Conservation (phyloP, 2,329 filamentous ascomycete genomes). For the Colletotrichum melonis region DNA sequence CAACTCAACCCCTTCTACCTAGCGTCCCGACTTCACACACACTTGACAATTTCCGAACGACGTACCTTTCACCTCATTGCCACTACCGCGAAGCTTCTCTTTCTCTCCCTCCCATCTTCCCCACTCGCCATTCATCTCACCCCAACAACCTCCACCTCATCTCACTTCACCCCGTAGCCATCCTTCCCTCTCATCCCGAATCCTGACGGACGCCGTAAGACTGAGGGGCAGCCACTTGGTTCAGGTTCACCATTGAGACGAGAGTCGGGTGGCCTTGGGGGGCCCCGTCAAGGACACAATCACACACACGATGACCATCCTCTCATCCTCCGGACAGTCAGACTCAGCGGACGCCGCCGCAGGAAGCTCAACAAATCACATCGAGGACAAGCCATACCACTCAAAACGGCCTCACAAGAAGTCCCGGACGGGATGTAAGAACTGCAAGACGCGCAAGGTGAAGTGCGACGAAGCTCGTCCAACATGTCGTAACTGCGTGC, state of each 20-base stretch:
- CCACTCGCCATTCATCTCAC: background rate
- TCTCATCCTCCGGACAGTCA: slow-evolving; percentile 20
- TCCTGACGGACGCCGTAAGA: background rate
- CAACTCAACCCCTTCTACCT: background rate
- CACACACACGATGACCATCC: slow-evolving; percentile 16
- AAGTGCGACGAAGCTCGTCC: slow-evolving; percentile 66
- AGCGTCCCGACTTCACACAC: slow-evolving; percentile 15
- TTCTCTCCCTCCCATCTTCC: background rate
- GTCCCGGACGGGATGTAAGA: slow-evolving; percentile 63
- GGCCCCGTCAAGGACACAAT: slow-evolving; percentile 5
- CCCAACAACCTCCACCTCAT: background rate
- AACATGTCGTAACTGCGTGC: slow-evolving; percentile 59
- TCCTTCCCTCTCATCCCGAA: background rate
- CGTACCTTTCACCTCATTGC: background rate
- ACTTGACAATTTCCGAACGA: background rate
- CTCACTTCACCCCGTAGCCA: background rate
- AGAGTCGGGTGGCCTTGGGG: background rate
- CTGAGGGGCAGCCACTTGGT: background rate
- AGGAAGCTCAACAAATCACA: background rate
- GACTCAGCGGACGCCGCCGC: background rate
- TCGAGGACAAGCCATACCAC: slow-evolving; percentile 46
- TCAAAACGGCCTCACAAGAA: slow-evolving; percentile 67
- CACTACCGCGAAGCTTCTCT: background rate
- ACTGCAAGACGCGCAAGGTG: slow-evolving; percentile 66
- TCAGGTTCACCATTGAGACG: background rate